A percentile compares a stretch with the other conserved stretches of the same genome.
Conservation (phyloP, 768 basidiomycete species). For the Paxillus ammoniavirescens region DNA sequence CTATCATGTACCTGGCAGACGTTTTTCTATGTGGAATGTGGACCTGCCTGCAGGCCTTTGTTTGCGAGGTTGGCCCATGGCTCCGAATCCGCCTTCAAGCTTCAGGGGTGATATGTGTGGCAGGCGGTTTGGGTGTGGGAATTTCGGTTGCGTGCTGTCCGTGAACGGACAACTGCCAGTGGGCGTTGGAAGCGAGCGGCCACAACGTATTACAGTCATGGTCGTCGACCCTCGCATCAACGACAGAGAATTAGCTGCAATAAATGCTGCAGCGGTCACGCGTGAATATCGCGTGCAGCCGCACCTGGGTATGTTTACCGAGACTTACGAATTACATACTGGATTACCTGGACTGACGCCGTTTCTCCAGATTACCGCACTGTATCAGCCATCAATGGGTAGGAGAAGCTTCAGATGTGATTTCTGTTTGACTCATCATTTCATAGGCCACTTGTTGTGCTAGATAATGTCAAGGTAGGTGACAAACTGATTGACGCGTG, state of each 20-base stretch:
- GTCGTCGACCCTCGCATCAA: constrained; percentile 56
- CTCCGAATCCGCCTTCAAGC: neutral
- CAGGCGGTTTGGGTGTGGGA: constrained; percentile 23
- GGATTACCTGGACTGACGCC: constrained; percentile 3
- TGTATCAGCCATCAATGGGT: constrained; percentile 99
- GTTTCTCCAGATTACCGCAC: constrained; percentile 81
- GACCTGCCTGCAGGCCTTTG: neutral
- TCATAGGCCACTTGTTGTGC: constrained; percentile 86
- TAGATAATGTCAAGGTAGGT: constrained; percentile 96
- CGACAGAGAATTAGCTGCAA: constrained; percentile 71
- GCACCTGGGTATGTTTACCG: constrained; percentile 64
- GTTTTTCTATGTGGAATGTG: neutral
- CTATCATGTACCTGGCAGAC: neutral
- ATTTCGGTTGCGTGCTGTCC: constrained; percentile 7
- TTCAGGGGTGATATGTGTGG: neutral
- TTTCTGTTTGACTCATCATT: constrained; percentile 8
- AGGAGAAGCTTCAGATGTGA: constrained; percentile 26
- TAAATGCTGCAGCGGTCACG: constrained; percentile 88
- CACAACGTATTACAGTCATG: constrained; percentile 29
- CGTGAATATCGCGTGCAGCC: constrained; percentile 87
- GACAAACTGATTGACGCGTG: constrained; percentile 1
- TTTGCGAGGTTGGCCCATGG: neutral
- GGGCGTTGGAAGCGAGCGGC: constrained; percentile 7
- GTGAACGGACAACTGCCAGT: constrained; percentile 8
- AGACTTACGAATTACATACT: constrained; percentile 4